Percentiles rank a stretch among this genome's conserved stretches.
Evolutionary conservation across 768 basidiomycete genomes (phyloP).

Genomic region (Rhizopogon rudus): DNA sequence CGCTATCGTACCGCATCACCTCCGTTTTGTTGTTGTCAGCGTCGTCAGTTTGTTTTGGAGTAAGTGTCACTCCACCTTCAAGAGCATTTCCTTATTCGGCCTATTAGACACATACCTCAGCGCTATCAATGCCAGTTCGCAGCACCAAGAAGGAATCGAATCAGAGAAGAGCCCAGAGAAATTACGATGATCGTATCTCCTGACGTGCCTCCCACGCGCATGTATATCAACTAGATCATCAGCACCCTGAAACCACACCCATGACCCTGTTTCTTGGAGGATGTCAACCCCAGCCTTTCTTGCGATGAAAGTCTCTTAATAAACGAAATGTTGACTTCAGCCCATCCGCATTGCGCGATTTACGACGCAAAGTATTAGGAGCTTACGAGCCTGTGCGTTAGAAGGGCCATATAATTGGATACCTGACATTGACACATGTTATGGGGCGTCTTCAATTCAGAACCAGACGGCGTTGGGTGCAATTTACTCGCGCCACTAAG

Average conservation of each 20-base stretch:
- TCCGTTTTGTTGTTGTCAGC: slow-evolving; percentile 70
- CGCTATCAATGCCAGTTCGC: slow-evolving; percentile 39
- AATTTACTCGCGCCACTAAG: too few relatives aligned
- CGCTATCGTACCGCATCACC: slow-evolving; percentile 66
- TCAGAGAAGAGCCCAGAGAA: background rate
- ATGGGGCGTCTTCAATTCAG: too few relatives aligned
- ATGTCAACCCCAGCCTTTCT: background rate
- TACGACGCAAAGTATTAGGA: too few relatives aligned
- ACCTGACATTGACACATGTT: too few relatives aligned
- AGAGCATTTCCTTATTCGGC: background rate
- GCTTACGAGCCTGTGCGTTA: too few relatives aligned
- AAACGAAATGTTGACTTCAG: background rate
- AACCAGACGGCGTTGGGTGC: too few relatives aligned
- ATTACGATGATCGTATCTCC: background rate
- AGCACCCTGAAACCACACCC: background rate
- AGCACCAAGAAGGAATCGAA: background rate
- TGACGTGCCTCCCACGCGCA: background rate
- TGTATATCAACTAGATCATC: background rate
- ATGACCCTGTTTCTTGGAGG: too few relatives aligned
- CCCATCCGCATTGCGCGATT: too few relatives aligned
- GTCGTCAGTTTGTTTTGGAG: slow-evolving; percentile 83
- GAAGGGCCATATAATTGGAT: too few relatives aligned
- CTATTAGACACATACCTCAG: slow-evolving; percentile 62
- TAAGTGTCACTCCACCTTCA: slow-evolving; percentile 32
- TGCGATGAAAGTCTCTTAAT: too few relatives aligned